phyloP scores from a whole-genome alignment of 2,329 filamentous ascomycete genomes.

The Fusarium dimerum region DNA sequence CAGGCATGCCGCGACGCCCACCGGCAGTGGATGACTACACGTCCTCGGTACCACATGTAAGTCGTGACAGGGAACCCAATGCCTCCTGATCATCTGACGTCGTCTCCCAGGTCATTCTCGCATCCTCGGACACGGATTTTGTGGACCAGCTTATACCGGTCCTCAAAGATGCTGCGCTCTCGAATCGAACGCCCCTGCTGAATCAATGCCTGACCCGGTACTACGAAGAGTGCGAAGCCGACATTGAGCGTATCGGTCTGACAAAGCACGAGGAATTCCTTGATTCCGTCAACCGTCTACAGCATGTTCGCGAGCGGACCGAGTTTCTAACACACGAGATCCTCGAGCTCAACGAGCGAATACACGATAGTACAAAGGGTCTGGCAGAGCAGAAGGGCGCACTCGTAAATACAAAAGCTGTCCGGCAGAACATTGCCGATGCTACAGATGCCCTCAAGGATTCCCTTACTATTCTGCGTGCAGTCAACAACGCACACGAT shows the following conservation, averaged over 20 bases:
- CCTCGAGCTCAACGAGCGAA: slow-evolving; percentile 87
- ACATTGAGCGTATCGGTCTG: slow-evolving; percentile 93
- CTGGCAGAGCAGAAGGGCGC: slow-evolving; percentile 93
- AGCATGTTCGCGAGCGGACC: slow-evolving; percentile 87
- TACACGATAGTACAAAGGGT: slow-evolving; percentile 92
- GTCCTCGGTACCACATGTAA: slow-evolving; percentile 48
- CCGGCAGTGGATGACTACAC: slow-evolving; percentile 50
- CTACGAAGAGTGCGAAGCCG: slow-evolving; percentile 80
- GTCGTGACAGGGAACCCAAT: slow-evolving; percentile 2
- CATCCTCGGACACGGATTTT: slow-evolving; percentile 89
- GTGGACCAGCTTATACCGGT: slow-evolving; percentile 94
- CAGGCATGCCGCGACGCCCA: slow-evolving; percentile 46
- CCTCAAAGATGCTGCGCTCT: slow-evolving; percentile 82
- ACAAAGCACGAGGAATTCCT: slow-evolving; percentile 98
- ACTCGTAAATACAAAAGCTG: slow-evolving; percentile 85
- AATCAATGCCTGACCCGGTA: slow-evolving; percentile 72
- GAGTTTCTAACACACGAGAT: slow-evolving; percentile 89
- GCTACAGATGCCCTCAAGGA: slow-evolving; percentile 85
- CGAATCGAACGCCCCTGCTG: slow-evolving; percentile 71
- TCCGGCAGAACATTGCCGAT: slow-evolving; percentile 95
- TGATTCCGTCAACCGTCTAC: slow-evolving; percentile 88
- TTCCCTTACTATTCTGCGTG: slow-evolving; percentile 86
- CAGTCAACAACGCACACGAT: slow-evolving; percentile 93
- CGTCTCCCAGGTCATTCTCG: slow-evolving; percentile 75
- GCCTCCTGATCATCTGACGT: slow-evolving; percentile 17